phyloP scores from a whole-genome alignment of 768 basidiomycete species.

The Hypsizygus marmoreus region DNA sequence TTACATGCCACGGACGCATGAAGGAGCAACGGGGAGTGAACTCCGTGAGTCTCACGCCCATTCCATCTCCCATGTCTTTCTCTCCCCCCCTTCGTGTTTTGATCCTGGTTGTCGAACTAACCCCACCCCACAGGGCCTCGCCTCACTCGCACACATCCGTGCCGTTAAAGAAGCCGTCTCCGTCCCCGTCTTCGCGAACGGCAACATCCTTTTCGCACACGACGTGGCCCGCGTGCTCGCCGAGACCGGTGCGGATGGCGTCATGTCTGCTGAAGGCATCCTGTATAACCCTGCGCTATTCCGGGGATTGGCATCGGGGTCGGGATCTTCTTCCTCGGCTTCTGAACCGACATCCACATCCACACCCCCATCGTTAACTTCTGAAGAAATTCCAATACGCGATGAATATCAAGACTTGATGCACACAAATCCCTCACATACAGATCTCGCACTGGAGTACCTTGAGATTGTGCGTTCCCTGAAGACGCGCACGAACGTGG shows the following conservation, averaged over 20 bases:
- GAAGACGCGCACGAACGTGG: constrained; percentile 67
- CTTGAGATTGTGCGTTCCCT: constrained; percentile 73
- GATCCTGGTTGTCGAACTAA: neutral
- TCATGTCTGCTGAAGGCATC: constrained; percentile 95
- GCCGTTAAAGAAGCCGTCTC: constrained; percentile 89
- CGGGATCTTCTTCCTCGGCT: constrained; percentile 3
- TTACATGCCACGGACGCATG: constrained; percentile 90
- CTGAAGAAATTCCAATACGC: constrained; percentile 5
- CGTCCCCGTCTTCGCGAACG: constrained; percentile 96
- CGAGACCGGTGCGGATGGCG: constrained; percentile 85
- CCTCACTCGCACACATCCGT: constrained; percentile 87
- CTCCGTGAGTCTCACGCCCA: constrained; percentile 44
- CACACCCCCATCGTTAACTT: constrained; percentile 13
- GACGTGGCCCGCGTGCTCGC: constrained; percentile 81
- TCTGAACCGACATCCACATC: constrained; percentile 6
- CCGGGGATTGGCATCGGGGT: constrained; percentile 27
- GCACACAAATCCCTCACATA: constrained; percentile 55
- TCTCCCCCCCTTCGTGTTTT: neutral
- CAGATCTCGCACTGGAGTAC: constrained; percentile 82
- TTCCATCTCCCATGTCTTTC: too few relatives aligned
- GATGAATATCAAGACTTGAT: constrained; percentile 36
- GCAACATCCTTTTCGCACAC: constrained; percentile 87
- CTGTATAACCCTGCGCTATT: constrained; percentile 92
- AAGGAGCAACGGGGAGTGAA: constrained; percentile 91
- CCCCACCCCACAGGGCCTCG: constrained; percentile 61